Evolutionary conservation across 495 filamentous ascomycete species (phyloP), one percentile per base, ranked within the genome.

Genomic region (Astrothelium macrocarpum): DNA sequence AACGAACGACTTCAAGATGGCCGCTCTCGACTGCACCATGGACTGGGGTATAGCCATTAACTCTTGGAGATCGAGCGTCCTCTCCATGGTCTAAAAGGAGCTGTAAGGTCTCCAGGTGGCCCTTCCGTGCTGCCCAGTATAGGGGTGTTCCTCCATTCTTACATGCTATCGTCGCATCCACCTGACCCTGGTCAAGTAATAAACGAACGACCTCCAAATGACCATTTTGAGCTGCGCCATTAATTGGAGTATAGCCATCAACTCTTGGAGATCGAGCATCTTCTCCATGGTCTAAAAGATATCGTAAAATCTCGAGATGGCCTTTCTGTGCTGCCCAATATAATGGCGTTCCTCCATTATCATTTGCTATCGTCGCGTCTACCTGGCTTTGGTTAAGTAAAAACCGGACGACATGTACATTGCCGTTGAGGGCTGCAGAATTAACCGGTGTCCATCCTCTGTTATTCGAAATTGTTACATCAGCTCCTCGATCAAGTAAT

Each of bases 281-380:
- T 20, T 63, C 65, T 20, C 65, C 65, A 3, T 36, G 16, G n/a
- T 64, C 39, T 29, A 65, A 7, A 5, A 67, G 53, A 20, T 46
- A 12, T 46, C 45, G 11, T 31, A 67, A 32, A 14, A 65, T 43
- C 29, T 23, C 26, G n/a, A 39, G 34, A 31, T 67, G 67, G 65
- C 62, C 28, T 23, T 70, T 49, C 11, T 59, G 32, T 25, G 67
- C 65, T 49, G 67, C 67, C 28, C 65, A 65, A 23, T 65, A 65
- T 16, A 70, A 59, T 1, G 67, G 46, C 2, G 67, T 39, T 5
- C 34, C 34, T 14, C 34, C 34, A 5, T 14, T 14, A 14, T 14
- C 5, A 39, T 39, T 14, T 14, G 34, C 34, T 5, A 39, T 5
- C 34, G 34, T 14, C 14, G 34, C 34, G 14, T 14, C 34, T 14